Conservation (phyloP, 352 stramenopile genomes). For the Phytophthora megakarya region DNA sequence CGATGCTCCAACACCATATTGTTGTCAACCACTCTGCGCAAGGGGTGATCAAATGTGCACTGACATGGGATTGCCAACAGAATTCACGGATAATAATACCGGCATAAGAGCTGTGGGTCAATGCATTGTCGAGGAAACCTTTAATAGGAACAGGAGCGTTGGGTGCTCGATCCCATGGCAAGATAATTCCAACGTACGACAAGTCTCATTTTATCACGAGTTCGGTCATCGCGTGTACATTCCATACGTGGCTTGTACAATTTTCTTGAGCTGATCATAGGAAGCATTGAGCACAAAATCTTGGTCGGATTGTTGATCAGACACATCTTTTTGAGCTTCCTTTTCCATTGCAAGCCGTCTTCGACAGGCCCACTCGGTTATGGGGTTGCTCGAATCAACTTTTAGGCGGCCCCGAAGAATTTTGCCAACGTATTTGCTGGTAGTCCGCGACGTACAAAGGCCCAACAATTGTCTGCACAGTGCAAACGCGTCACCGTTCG, state of each 20-base stretch:
- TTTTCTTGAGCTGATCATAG: constrained; percentile 56
- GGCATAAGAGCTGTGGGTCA: too few species aligned
- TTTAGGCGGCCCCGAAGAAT: constrained; percentile 62
- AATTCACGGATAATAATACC: constrained; percentile 32
- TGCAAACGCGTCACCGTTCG: constrained; percentile 65
- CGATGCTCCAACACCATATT: constrained; percentile 35
- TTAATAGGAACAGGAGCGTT: constrained; percentile 21
- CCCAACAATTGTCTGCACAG: constrained; percentile 65
- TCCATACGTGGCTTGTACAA: constrained; percentile 59
- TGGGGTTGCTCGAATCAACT: constrained; percentile 49
- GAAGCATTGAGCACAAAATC: neutral
- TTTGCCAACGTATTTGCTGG: constrained; percentile 66
- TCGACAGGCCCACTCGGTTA: constrained; percentile 42
- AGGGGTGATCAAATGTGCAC: constrained; percentile 7
- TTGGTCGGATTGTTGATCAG: constrained; percentile 14
- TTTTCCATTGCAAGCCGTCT: constrained; percentile 6
- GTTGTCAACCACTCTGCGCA: neutral
- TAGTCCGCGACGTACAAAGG: constrained; percentile 49
- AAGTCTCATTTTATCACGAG: neutral
- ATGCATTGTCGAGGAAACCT: too few species aligned
- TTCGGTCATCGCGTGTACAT: constrained; percentile 40
- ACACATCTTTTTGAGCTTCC: neutral
- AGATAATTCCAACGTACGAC: neutral
- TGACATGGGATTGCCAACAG: neutral
- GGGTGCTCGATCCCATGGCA: constrained; percentile 17